Conservation (phyloP, 805 yeast species). For the Ogataea nakhonphanomensis region DNA sequence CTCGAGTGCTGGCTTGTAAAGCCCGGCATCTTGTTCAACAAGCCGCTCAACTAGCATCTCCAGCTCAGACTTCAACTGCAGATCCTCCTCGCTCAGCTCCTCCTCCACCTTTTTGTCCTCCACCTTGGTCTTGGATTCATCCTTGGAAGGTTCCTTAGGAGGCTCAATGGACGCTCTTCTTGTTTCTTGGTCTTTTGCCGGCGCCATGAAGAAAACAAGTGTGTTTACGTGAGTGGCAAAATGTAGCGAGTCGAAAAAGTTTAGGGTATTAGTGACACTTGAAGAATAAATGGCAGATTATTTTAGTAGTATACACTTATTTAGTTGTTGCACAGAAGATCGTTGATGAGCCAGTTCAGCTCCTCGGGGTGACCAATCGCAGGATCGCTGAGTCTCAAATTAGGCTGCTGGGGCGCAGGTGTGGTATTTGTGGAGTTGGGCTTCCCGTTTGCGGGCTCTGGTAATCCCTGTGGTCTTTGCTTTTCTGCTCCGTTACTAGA, state of each 20-base stretch:
- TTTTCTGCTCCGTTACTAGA: conserved; percentile 5
- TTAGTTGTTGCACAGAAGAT: conserved; percentile 39
- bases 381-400: conserved; percentile 26
- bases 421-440: conserved; percentile 3
- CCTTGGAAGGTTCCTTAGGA: conserved; percentile 14
- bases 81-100: conserved; percentile 91
- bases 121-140: conserved; percentile 16
- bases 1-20: conserved; percentile 60
- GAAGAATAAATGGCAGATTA: conserved; percentile 13
- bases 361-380: conserved; percentile 54
- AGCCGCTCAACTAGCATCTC: conserved; percentile 83
- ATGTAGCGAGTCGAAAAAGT: conserved; percentile 7
- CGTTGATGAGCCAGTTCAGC: conserved; percentile 67
- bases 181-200: conserved; percentile 23
- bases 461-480: background rate
- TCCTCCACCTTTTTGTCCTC: conserved; percentile 47
- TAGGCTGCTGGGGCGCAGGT: conserved; percentile 16
- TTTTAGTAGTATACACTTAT: conserved; percentile 1
- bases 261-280: conserved; percentile 8
- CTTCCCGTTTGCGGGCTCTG: conserved; percentile 2
- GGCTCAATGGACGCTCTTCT: conserved; percentile 11
- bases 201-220: conserved; percentile 19
- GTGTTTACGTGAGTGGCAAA: conserved; percentile 20
- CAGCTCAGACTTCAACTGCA: conserved; percentile 77
- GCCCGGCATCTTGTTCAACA: conserved; percentile 46